Base-by-base conservation (phyloP, 371 early-diverging fungal genomes). In the Mucor racemosus region DNA sequence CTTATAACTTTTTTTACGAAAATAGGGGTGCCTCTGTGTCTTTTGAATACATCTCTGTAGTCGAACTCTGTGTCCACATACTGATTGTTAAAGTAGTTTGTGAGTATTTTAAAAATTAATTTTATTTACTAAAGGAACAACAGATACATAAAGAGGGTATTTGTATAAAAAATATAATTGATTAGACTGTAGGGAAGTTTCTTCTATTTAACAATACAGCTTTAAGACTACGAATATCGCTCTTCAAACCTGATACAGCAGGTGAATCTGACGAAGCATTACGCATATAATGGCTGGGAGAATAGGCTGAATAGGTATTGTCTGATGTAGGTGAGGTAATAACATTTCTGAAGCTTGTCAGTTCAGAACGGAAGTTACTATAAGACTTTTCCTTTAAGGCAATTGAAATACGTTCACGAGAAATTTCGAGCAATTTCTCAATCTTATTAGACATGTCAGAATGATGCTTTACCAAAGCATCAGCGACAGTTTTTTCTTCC, bases 211-310 rank as follows among this genome's bases (percentile, higher is more conserved):
- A 65, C 42, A 77, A 65, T 10, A 71, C 55, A 0, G 75, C 77
- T 21, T 77, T 77, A 10, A 77, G 55, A 48, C 72, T 71, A 55
- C 77, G 71, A 41, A 77, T 74, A 33, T 77, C 77, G 36, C 75
- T 75, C 66, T 77, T 77, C 21, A 77, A 64, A 14, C 72, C 72
- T 41, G 66, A 61, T 13, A 74, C 61, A 57, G 62, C 71, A 90
- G 91, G 46, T 2, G 66, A 60, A 41, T 75, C 74, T 11, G 54
- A 21, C 39, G 46, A 36, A 7, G 62, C 7, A 39, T 31, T 50
- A 33, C 66, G 66, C 34, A 60, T 54, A 17, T 60, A 67, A 60
- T 58, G 34, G 19, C 59, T 54, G 13, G 67, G 67, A 10, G 36
- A 31, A n/a, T 48, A 55, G 19, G 42, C 21, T 31, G 50, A 13